Percentiles rank a stretch among this genome's conserved stretches.
Conservation (phyloP, 345 rosid genomes). For the Euclidium syriacum region DNA sequence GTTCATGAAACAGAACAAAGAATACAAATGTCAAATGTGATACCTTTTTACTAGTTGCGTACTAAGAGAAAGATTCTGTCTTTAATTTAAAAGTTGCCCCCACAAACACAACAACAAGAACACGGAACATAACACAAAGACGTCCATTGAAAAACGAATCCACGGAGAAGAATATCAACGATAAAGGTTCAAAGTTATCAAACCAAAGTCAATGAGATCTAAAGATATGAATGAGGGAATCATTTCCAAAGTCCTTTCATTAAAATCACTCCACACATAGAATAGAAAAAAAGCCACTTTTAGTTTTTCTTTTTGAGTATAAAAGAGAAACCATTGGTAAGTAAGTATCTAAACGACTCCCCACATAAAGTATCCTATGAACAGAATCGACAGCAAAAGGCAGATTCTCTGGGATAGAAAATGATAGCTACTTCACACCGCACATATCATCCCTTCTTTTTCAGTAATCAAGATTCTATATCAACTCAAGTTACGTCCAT, state of each 20-base stretch:
- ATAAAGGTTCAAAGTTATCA: slow-evolving; percentile 8
- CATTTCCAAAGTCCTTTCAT: not conserved
- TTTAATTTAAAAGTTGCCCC: slow-evolving; percentile 6
- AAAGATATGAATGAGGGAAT: slow-evolving; percentile 9
- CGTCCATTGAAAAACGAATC: slow-evolving; percentile 15
- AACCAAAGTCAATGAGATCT: slow-evolving; percentile 22
- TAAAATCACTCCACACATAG: slow-evolving; percentile 9
- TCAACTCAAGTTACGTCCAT: slow-evolving; percentile 6
- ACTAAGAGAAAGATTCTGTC: slow-evolving; percentile 14
- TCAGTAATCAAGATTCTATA: slow-evolving; percentile 15
- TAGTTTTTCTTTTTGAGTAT: slow-evolving; percentile 3
- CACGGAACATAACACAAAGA: slow-evolving; percentile 17
- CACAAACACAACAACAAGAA: slow-evolving; percentile 13
- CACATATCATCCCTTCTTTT: not conserved
- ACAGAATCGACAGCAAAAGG: slow-evolving; percentile 8
- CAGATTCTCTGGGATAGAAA: not conserved
- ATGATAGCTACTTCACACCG: not conserved
- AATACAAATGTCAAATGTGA: slow-evolving; percentile 22
- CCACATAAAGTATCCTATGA: slow-evolving; percentile 25
- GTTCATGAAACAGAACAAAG: slow-evolving; percentile 6
- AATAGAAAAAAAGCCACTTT: slow-evolving; percentile 10
- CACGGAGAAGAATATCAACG: slow-evolving; percentile 17
- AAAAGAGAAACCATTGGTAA: not conserved
- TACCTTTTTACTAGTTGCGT: slow-evolving; percentile 30
- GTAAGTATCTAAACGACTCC: slow-evolving; percentile 18